Base-by-base conservation (phyloP, 345 rosid genomes). In the Citrus sp. region DNA sequence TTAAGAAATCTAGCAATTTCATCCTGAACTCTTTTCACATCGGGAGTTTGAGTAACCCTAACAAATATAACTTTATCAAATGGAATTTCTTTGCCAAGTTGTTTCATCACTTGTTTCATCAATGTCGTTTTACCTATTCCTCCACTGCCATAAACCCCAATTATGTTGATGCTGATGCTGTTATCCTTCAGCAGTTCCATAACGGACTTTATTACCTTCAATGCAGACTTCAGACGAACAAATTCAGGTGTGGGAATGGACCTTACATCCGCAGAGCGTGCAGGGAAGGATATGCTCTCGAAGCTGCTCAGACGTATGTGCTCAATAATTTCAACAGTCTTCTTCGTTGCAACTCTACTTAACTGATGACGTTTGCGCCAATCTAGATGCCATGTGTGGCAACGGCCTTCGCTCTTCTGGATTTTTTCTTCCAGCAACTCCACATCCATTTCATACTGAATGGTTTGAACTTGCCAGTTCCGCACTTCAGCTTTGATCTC, bases 1-100 rank as follows among this genome's bases (percentile, higher is more conserved):
- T 75, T 73, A 3, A 86, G 7, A 34, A 7, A 5, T 6, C 80
- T 73, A 1, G 78, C 82, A 64, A 82, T 84, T 55, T 76, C 68
- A 2, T 25, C 70, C 46, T 84, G 83, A 38, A 86, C 78, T 10
- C 4, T 34, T 60, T 0, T 72, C 4, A 78, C 9, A 2, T 82
- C 42, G 5, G 81, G 81, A 1, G 40, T 76, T 66, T 42, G 46
- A 19, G 84, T 35, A 49, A 82, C 70, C 2, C 46, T 16, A 27
- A 55, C 75, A 32, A 37, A 14, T 12, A 77, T 61, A 16, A 81
- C 76, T 24, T 38, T 16, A 24, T 82, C 77, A 3, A 84, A 84
- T 2, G 28, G 1, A n/a, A 63, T 82, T 21, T 56, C 65, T 46
- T 30, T n/a, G 16, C 3, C 58, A 0, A 60, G 72, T 62, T 7